Evolutionary conservation across 2,329 filamentous ascomycete genomes (phyloP), one percentile per base, ranked within the genome.

Genomic region (Cytospora chrysosperma): DNA sequence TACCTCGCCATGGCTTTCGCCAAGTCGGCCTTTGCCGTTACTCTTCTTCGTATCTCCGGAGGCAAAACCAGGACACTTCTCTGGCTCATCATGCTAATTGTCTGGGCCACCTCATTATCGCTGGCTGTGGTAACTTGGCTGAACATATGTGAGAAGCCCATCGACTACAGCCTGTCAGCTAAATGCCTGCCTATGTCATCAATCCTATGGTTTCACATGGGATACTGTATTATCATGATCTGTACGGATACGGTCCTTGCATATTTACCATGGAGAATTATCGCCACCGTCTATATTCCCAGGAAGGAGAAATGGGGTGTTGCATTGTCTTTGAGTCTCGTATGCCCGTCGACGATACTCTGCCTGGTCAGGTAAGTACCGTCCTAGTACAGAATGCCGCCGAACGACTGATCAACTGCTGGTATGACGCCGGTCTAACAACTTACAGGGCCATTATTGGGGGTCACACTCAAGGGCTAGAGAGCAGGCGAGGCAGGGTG

Each of bases 11-110:
- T 30, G 7, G 61, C 61, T 0, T 17, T 63, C 17, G 52, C 49
- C 34, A 63, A 63, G 40, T 54, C 55, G 37, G 61, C 61, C 2
- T 63, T 63, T 37, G 28, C 32, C 21, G 26, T 55, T 8, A 63
- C 61, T 19, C 56, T 63, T 15, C 49, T 63, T 24, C 52, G 61
- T 0, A 59, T 56, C 5, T 50, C 56, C 12, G 61, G 61, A 10
- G n/a, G 50, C 24, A 13, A 28, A 26, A 59, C 47, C 17, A 58
- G 43, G 21, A 28, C 40, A 8, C 13, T 58, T 4, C 55, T 63
- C 10, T 54, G 61, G 55, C 2, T 59, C 32, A 34, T 63, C 17
- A 43, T 63, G 15, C 54, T 54, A 34, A n/a, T 63, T 34, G 58
- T 55, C n/a, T 59, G 51, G 17, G 19, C 28, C 1, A 53, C 53